These are phyloP conservation scores for Pythium phragmitis DNA, from an alignment of 352 stramenopile genomes.

Conservation along the genomic window DNA sequence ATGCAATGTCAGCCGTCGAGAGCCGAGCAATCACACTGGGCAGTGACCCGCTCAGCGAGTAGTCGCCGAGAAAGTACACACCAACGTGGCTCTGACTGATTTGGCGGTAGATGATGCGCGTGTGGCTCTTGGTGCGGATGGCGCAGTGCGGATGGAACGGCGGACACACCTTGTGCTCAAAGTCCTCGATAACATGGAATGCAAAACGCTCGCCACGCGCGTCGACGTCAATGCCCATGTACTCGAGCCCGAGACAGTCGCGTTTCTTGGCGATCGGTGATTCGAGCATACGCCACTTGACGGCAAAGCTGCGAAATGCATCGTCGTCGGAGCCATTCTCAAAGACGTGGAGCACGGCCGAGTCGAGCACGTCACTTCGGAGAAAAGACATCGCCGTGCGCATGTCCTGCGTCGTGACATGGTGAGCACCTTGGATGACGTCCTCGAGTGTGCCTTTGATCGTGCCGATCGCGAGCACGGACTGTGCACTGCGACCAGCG, in stretches of 20 bases:
- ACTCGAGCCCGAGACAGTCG: conserved; percentile 27
- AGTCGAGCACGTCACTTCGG: conserved; percentile 21
- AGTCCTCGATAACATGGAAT: conserved; percentile 26
- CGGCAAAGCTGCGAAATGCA: conserved; percentile 21
- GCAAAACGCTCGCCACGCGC: conserved; percentile 15
- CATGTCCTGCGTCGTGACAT: conserved; percentile 27
- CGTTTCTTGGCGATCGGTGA: conserved; percentile 21
- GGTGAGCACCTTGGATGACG: conserved; percentile 27
- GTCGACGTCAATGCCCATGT: conserved; percentile 28
- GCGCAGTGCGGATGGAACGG: conserved; percentile 17
- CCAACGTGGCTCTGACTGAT: conserved; percentile 16
- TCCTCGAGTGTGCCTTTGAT: conserved; percentile 32
- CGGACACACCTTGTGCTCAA: conserved; percentile 26
- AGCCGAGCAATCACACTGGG: conserved; percentile 9
- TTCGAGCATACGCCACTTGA: conserved; percentile 31
- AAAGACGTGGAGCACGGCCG: conserved; percentile 27
- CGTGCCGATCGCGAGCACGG: conserved; percentile 25
- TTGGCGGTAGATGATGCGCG: conserved; percentile 26
- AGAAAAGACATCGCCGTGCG: conserved; percentile 28
- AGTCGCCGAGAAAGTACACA: conserved; percentile 22
- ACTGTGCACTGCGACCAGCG: not conserved
- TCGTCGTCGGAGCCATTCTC: conserved; percentile 22
- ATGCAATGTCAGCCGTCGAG: conserved; percentile 15
- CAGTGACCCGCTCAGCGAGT: conserved; percentile 12
- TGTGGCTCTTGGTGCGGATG: conserved; percentile 23